Base-by-base conservation (phyloP, 1,284 basidiomycete species). In the Jaminaea rosea region DNA sequence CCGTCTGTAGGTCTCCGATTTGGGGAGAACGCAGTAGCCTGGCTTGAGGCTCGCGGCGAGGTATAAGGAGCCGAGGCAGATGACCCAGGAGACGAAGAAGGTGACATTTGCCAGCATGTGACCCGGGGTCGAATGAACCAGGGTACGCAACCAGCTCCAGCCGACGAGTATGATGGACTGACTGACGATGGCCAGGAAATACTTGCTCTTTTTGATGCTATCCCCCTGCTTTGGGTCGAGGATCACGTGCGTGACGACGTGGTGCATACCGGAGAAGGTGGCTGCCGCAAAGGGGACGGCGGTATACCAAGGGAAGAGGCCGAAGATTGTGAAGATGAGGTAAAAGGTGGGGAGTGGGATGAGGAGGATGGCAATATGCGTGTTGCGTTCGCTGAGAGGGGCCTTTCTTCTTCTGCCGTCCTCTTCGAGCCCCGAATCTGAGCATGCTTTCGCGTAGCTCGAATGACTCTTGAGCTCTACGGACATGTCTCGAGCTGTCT, bases 401-500 rank as follows among this genome's bases (percentile, higher is more conserved):
- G 82, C 83, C 37, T 78, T 76, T 62, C 79, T 81, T 62, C 81
- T 83, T n/a, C 81, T 76, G 1, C 88, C 88, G 53, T 85, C 82
- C 65, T 59, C 58, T 46, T 74, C 67, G 15, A 67, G 51, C 0
- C 76, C 76, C 9, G 87, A 86, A 62, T 94, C 90, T 61, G 88
- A 84, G 57, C 97, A 75, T 0, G 88, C 93, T 13, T 85, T 82
- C 65, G 84, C 84, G 82, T 87, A 96, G 1, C 92, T 87, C 3
- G 84, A 85, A 26, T 89, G 75, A 57, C 86, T 87, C 47, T 68
- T 77, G 50, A 98, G 78, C 76, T 97, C 91, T 9, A 84, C 79
- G 0, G 94, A 91, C 88, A 99, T 92, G 65, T 97, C 94, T 47
- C 85, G 79, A 11, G 93, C 83, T 0, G 91, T 93, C 74, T 94